These are phyloP conservation scores for Fallopia convolvulus DNA, from an alignment of 148 eudicot species.

Conservation along the genomic window DNA sequence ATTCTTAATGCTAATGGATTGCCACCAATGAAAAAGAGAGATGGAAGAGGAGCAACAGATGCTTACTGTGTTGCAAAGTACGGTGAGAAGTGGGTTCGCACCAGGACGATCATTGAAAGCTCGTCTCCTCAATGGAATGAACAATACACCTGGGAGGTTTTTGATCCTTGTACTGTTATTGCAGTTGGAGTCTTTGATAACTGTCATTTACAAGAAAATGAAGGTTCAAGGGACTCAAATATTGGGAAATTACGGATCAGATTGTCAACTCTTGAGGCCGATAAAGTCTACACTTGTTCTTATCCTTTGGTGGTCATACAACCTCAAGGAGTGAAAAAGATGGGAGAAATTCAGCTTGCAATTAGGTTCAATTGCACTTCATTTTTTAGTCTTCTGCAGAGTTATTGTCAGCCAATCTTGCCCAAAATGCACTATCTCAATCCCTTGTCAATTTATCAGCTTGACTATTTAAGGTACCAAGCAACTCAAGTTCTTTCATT, in stretches of 20 bases:
- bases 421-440: slow-evolving; percentile 37
- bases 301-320: slow-evolving; percentile 29
- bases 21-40: slow-evolving; percentile 24
- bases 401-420: slow-evolving; percentile 23
- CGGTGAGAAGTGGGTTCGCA: slow-evolving; percentile 37
- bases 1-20: slow-evolving; percentile 25
- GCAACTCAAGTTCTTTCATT: slow-evolving; percentile 25
- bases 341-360: slow-evolving; percentile 34
- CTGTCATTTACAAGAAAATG: too few relatives aligned
- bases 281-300: slow-evolving; percentile 21
- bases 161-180: too few relatives aligned
- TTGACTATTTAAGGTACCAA: slow-evolving; percentile 24
- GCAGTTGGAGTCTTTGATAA: too few relatives aligned
- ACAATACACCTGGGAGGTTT: slow-evolving; percentile 41
- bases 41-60: slow-evolving; percentile 22
- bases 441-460: slow-evolving; percentile 24
- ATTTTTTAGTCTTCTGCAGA: slow-evolving; percentile 17
- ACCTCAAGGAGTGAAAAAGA: slow-evolving; percentile 26
- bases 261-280: slow-evolving; percentile 27
- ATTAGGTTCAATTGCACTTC: slow-evolving; percentile 32
- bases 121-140: slow-evolving; percentile 37
- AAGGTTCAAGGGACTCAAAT: too few relatives aligned
- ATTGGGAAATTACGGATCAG: slow-evolving; percentile 35
- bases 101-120: slow-evolving; percentile 31
- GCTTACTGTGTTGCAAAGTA: slow-evolving; percentile 45